phyloP scores from a whole-genome alignment of 1,139 yeast species.

The Hyphopichia khmerensis region DNA sequence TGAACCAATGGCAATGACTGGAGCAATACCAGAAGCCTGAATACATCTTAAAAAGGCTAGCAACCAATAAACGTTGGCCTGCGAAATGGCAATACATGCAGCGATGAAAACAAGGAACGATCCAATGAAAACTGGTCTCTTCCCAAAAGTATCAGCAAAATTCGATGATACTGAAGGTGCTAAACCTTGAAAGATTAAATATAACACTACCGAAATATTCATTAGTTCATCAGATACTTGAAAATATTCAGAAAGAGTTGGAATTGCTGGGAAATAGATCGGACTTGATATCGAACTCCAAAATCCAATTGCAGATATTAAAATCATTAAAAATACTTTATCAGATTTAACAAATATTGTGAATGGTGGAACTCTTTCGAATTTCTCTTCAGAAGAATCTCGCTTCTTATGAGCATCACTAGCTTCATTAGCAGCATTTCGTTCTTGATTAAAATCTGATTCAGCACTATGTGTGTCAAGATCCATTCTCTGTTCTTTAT shows the following conservation, averaged over 20 bases:
- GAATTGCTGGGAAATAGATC: conserved; percentile 42
- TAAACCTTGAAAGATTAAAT: conserved; percentile 37
- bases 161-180: conserved; percentile 34
- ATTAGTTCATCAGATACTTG: conserved; percentile 21
- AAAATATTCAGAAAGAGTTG: conserved; percentile 30
- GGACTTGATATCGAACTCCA: conserved; percentile 43
- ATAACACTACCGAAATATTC: conserved; percentile 38
- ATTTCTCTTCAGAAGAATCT: background rate
- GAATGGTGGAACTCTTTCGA: conserved; percentile 6
- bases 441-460: too few relatives aligned
- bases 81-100: conserved; percentile 36
- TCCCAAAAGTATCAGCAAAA: conserved; percentile 36
- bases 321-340: conserved; percentile 16
- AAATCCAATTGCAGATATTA: conserved; percentile 33
- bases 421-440: background rate
- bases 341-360: conserved; percentile 15
- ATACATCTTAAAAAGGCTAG: conserved; percentile 34
- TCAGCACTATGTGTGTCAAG: too few relatives aligned
- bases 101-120: conserved; percentile 29
- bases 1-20: conserved; percentile 37
- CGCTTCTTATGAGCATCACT: background rate
- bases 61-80: conserved; percentile 34
- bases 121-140: conserved; percentile 32
- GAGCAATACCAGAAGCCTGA: conserved; percentile 44
- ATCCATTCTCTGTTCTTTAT: too few relatives aligned